Percentiles rank a stretch among this genome's conserved stretches.
Conservation (phyloP, 192 early-diverging fungal genomes). For the Phlyctochytrium bullatum region DNA sequence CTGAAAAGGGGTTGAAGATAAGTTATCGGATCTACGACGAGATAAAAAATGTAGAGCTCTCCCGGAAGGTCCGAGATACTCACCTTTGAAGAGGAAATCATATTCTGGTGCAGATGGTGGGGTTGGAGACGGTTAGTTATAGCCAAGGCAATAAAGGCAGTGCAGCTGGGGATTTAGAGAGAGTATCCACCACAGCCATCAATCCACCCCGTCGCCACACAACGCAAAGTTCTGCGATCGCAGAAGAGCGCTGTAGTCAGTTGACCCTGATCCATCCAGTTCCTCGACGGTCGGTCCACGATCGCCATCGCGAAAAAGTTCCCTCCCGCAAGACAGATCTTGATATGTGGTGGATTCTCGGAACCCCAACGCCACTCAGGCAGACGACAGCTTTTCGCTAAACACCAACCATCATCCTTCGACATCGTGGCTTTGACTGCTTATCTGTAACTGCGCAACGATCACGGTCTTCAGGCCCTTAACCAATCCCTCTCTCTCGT, state of each 20-base stretch:
- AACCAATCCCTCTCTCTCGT: too few relatives aligned
- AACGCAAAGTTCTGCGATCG: not conserved
- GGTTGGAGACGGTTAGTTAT: not conserved
- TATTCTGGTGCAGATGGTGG: slow-evolving; percentile 58
- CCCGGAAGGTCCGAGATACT: too few relatives aligned
- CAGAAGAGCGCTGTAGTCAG: not conserved
- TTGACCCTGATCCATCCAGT: not conserved
- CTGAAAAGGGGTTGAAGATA: slow-evolving; percentile 52
- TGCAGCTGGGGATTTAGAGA: not conserved
- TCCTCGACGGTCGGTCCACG: not conserved
- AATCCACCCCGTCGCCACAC: not conserved
- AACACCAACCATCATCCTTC: slow-evolving; percentile 6
- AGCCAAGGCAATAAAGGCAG: not conserved
- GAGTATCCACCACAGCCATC: too few relatives aligned
- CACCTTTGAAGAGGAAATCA: slow-evolving; percentile 86
- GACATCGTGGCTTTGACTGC: not conserved
- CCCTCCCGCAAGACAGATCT: not conserved
- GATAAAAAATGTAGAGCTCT: not conserved
- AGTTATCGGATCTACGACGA: slow-evolving; percentile 16
- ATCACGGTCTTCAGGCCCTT: too few relatives aligned
- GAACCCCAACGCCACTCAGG: not conserved
- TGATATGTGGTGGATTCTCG: too few relatives aligned
- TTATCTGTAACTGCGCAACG: too few relatives aligned
- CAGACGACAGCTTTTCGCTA: not conserved
- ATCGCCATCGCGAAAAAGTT: not conserved